phyloP scores from a whole-genome alignment of 2,329 filamentous ascomycete genomes.

The Hymenoscyphus fraxineus region DNA sequence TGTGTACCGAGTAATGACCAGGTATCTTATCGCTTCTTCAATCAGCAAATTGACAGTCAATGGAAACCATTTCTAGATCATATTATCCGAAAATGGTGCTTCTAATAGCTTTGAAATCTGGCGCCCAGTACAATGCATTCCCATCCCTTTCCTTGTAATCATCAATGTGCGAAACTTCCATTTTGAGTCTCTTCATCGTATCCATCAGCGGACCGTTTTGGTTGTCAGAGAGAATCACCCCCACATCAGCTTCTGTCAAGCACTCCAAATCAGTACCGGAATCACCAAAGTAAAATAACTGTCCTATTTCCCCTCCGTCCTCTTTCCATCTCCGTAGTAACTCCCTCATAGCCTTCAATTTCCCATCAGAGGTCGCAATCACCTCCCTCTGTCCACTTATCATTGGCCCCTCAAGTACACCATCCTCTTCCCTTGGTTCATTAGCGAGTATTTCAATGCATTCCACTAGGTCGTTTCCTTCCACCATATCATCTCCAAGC shows the following conservation, averaged over 20 bases:
- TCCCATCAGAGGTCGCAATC: slow-evolving; percentile 27
- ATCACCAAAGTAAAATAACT: slow-evolving; percentile 32
- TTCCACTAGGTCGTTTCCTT: neutral
- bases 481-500: slow-evolving; percentile 15
- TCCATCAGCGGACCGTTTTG: slow-evolving; percentile 19
- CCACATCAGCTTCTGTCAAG: slow-evolving; percentile 22
- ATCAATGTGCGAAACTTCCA: slow-evolving; percentile 16
- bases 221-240: slow-evolving; percentile 26
- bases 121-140: slow-evolving; percentile 23
- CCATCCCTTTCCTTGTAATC: slow-evolving; percentile 13
- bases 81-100: neutral
- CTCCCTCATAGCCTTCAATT: slow-evolving; percentile 24
- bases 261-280: slow-evolving; percentile 33
- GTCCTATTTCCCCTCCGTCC: neutral
- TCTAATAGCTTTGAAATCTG: slow-evolving; percentile 22
- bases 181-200: slow-evolving; percentile 20
- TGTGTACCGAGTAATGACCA: too few species aligned
- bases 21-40: too few species aligned
- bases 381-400: slow-evolving; percentile 9
- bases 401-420: slow-evolving; percentile 17
- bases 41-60: neutral
- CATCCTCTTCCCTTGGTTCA: slow-evolving; percentile 16
- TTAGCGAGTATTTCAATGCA: slow-evolving; percentile 24
- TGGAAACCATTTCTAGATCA: neutral
- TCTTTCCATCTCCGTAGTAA: slow-evolving; percentile 16